phyloP scores from a whole-genome alignment of 129 eudicot genomes.

The Chrysanthemum lavandulifolium region DNA sequence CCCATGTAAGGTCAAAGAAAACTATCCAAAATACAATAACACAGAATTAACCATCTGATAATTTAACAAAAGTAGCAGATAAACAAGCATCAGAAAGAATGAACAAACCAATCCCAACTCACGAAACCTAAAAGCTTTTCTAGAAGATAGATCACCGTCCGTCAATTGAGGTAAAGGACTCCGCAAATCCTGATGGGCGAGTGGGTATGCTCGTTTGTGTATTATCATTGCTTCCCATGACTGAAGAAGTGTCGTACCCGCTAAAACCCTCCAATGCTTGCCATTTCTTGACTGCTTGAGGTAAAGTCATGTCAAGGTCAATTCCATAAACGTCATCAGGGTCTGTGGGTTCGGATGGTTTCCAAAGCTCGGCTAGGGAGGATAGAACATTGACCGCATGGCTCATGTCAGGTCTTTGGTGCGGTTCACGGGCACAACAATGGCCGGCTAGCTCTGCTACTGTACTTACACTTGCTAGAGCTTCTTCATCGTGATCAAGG shows the following conservation, averaged over 20 bases:
- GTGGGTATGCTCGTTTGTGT: slow-evolving; percentile 69
- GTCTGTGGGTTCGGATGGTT: slow-evolving; percentile 64
- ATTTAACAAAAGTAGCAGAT: slow-evolving; percentile 19
- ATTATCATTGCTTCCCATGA: slow-evolving; percentile 50
- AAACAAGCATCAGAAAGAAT: slow-evolving; percentile 45
- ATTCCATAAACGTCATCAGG: slow-evolving; percentile 67
- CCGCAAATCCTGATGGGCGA: slow-evolving; percentile 60
- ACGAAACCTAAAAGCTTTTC: not conserved
- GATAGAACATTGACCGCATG: slow-evolving; percentile 88
- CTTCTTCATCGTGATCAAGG: slow-evolving; percentile 67
- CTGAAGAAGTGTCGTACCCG: slow-evolving; percentile 49
- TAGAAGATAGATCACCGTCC: slow-evolving; percentile 42
- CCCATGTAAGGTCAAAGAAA: slow-evolving; percentile 22
- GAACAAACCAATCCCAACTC: slow-evolving; percentile 43
- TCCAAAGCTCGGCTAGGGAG: slow-evolving; percentile 83
- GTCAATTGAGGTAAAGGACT: slow-evolving; percentile 54
- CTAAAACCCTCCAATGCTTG: slow-evolving; percentile 82
- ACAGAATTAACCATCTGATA: slow-evolving; percentile 20
- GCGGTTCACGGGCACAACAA: slow-evolving; percentile 84
- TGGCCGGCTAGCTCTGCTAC: slow-evolving; percentile 89
- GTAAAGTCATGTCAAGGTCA: slow-evolving; percentile 76
- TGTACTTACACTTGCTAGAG: slow-evolving; percentile 63
- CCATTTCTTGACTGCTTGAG: slow-evolving; percentile 91
- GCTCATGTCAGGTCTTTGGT: slow-evolving; percentile 94
- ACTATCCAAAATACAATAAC: slow-evolving; percentile 26